A percentile compares a stretch with the other conserved stretches of the same genome.
phyloP scores from a whole-genome alignment of 495 filamentous ascomycete genomes.

The Aspergillus saccharolyticus region DNA sequence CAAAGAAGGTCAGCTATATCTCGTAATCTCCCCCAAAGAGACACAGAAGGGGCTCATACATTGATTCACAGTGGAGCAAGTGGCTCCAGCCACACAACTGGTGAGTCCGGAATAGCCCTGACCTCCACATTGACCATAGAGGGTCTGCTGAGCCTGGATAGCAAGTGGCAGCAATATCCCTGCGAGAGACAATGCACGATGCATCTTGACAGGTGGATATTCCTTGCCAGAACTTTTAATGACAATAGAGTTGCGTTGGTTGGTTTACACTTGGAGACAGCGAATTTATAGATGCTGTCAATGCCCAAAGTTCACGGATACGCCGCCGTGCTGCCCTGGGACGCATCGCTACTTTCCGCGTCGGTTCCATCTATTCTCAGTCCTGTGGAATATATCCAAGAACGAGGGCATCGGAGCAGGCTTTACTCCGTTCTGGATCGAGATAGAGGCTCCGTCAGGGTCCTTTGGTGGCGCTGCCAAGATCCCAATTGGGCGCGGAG shows the following conservation, averaged over 20 bases:
- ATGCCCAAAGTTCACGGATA: neutral
- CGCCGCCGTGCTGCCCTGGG: neutral
- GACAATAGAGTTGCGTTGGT: neutral
- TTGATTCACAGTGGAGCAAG: neutral
- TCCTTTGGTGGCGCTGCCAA: neutral
- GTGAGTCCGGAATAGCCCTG: neutral
- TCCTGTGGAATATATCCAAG: neutral
- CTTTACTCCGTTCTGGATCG: neutral
- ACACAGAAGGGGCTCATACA: neutral
- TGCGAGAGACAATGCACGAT: neutral
- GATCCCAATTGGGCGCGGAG: neutral
- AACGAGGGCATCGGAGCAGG: neutral
- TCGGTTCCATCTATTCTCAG: neutral
- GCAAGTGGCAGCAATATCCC: neutral
- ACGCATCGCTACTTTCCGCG: neutral
- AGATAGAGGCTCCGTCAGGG: neutral
- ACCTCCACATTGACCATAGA: neutral
- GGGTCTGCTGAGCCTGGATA: slow-evolving; percentile 1
- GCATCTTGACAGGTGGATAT: neutral
- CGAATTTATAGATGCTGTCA: neutral
- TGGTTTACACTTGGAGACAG: neutral
- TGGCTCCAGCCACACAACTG: neutral
- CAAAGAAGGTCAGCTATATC: no score
- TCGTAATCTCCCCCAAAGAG: neutral
- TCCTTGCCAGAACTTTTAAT: neutral